phyloP scores from a whole-genome alignment of 495 filamentous ascomycete genomes.

The Daldinia decipiens region DNA sequence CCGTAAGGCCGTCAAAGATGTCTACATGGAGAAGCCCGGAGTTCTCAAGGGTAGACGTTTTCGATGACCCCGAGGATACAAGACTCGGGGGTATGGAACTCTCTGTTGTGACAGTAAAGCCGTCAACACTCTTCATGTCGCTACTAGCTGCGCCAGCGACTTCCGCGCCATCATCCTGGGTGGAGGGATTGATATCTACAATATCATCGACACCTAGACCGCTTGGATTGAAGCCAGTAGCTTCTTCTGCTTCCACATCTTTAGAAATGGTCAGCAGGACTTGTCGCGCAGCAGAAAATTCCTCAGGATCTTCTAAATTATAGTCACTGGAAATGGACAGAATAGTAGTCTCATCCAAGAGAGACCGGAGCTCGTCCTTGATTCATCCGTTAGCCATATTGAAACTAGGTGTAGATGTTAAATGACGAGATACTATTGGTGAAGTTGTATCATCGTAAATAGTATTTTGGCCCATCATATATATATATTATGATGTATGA shows the following conservation, averaged over 20 bases:
- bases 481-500: background rate
- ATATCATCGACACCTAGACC: conserved; percentile 63
- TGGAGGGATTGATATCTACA: conserved; percentile 23
- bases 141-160: conserved; percentile 12
- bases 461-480: background rate
- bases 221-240: conserved; percentile 80
- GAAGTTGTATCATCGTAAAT: background rate
- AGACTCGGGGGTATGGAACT: conserved; percentile 32
- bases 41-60: conserved; percentile 16
- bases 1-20: conserved; percentile 60
- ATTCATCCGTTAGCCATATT: conserved; percentile 13
- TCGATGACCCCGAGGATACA: conserved; percentile 34
- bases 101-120: conserved; percentile 42
- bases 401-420: background rate
- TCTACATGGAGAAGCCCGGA: conserved; percentile 21
- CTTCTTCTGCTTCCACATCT: conserved; percentile 70
- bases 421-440: background rate
- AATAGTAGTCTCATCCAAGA: conserved; percentile 63
- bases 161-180: conserved; percentile 31
- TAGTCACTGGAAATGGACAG: conserved; percentile 74
- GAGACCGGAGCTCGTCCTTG: conserved; percentile 47
- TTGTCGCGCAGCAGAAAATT: conserved; percentile 63
- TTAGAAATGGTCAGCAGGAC: conserved; percentile 68
- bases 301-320: conserved; percentile 59
- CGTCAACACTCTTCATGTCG: conserved; percentile 41